Base-by-base conservation (phyloP, 192 early-diverging fungal species). In the Bifiguratus adelaidae region DNA sequence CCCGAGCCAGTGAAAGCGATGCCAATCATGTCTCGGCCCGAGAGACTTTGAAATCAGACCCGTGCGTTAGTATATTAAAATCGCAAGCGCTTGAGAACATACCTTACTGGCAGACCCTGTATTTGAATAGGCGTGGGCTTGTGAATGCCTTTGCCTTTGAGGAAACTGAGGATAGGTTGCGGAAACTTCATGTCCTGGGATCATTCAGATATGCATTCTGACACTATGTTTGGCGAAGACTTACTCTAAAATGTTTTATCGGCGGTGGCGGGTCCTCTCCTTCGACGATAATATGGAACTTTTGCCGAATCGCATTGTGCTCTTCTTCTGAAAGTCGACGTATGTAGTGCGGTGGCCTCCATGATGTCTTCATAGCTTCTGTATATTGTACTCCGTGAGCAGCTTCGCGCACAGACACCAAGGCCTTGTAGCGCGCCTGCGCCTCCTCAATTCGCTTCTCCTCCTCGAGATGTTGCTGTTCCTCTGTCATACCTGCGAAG, bases 1-100 rank as follows among this genome's bases (percentile, higher is more conserved):
- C 92, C 95, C 1, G 89, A 92, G 30, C 95, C 92, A n/a, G 95
- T 95, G 54, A 95, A 95, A 0, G 95, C 92, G 69, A 91, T 91
- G 8, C 91, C 92, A 58, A 98, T 95, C 95, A 98, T 98, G 51
- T 95, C 95, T 27, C 95, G 61, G 7, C 95, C 95, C 20, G 79
- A 70, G 9, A 98, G 61, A 5, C 70, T 73, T 47, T 16, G 30
- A 26, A 43, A 44, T 33, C 2, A 52, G 34, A 47, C 33, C 19
- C 19, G 4, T 18, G 11, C 24, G 38, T 36, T 5, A 25, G n/a
- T 24, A 29, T 20, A 43, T n/a, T 29, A 16, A 29, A n/a, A 21
- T 26, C 13, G n/a, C 16, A 15, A 32, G 24, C 23, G 16, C n/a
- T 30, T 27, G 16, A 9, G 15, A 11, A 57, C 61, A 57, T 73